A percentile compares a stretch with the other conserved stretches of the same genome.
phyloP scores from a whole-genome alignment of 768 basidiomycete genomes.

The Phylloporus arenicola region DNA sequence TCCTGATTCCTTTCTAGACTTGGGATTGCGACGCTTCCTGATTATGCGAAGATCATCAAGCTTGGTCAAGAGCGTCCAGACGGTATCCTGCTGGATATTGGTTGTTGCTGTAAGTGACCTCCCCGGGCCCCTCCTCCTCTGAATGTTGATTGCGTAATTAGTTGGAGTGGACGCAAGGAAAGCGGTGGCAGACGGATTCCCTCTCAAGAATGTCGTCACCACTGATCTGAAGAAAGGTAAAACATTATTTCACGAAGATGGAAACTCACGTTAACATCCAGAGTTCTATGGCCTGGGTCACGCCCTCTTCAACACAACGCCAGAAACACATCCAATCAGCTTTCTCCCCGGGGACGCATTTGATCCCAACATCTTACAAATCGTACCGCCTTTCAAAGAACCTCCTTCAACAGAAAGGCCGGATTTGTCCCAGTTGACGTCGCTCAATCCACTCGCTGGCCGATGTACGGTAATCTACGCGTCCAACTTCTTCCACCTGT shows the following conservation, averaged over 20 bases:
- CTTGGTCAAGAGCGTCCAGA: slow-evolving; percentile 33
- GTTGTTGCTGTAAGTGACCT: slow-evolving; percentile 37
- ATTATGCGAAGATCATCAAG: slow-evolving; percentile 27
- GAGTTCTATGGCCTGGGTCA: slow-evolving; percentile 58
- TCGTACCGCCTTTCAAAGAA: slow-evolving; percentile 27
- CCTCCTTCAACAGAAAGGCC: slow-evolving; percentile 23
- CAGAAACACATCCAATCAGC: slow-evolving; percentile 43
- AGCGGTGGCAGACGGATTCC: slow-evolving; percentile 40
- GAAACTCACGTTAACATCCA: slow-evolving; percentile 13
- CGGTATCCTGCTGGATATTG: slow-evolving; percentile 41
- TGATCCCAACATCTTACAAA: slow-evolving; percentile 38
- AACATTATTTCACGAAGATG: neutral
- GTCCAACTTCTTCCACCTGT: slow-evolving; percentile 42
- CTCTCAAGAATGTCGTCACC: slow-evolving; percentile 33
- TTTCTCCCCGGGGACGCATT: slow-evolving; percentile 57
- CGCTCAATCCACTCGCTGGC: slow-evolving; percentile 45
- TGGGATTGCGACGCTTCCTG: slow-evolving; percentile 8
- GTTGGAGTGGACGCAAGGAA: slow-evolving; percentile 36
- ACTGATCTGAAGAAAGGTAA: slow-evolving; percentile 38
- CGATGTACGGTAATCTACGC: slow-evolving; percentile 48
- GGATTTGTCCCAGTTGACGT: slow-evolving; percentile 31
- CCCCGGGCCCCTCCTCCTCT: neutral
- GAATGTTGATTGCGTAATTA: neutral
- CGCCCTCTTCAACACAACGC: slow-evolving; percentile 52
- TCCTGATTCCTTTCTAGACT: slow-evolving; percentile 1